These are phyloP conservation scores for Gigaspora rosea DNA, from an alignment of 192 early-diverging fungal genomes.

Conservation along the genomic window DNA sequence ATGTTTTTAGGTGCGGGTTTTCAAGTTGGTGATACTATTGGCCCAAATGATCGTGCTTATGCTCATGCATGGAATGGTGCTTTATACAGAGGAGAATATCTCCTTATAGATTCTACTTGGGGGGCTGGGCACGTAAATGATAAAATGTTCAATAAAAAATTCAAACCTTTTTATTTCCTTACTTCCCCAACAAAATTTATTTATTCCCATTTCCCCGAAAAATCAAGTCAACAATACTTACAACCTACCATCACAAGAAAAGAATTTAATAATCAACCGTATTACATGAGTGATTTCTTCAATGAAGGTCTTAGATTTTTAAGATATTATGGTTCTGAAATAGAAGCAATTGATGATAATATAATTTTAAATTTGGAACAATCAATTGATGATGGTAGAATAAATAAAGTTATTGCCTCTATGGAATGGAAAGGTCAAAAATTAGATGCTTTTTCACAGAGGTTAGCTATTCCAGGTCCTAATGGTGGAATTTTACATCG, in stretches of 20 bases:
- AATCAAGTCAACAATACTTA: constrained; percentile 53
- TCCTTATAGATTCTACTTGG: constrained; percentile 65
- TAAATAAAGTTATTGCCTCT: background rate
- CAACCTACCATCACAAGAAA: constrained; percentile 39
- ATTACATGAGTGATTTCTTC: constrained; percentile 2
- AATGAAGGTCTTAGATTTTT: background rate
- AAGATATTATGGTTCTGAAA: background rate
- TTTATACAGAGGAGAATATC: constrained; percentile 50
- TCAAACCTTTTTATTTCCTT: constrained; percentile 59
- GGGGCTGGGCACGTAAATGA: constrained; percentile 48
- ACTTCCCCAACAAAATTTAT: constrained; percentile 52
- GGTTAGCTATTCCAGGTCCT: background rate
- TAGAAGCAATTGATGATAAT: constrained; percentile 14
- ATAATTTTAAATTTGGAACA: constrained; percentile 21
- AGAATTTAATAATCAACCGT: constrained; percentile 10
- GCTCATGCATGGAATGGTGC: constrained; percentile 62
- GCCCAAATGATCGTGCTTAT: background rate
- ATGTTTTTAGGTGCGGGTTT: constrained; percentile 27
- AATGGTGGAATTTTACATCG: constrained; percentile 16
- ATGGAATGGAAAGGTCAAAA: constrained; percentile 25
- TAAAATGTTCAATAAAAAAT: constrained; percentile 44
- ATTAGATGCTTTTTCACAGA: background rate
- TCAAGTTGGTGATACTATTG: background rate
- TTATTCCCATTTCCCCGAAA: constrained; percentile 59
- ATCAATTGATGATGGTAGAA: background rate